Evolutionary conservation across 306 rosid species (phyloP), one percentile per base, ranked within the genome.

Genomic region (Fragaria iinumae): DNA sequence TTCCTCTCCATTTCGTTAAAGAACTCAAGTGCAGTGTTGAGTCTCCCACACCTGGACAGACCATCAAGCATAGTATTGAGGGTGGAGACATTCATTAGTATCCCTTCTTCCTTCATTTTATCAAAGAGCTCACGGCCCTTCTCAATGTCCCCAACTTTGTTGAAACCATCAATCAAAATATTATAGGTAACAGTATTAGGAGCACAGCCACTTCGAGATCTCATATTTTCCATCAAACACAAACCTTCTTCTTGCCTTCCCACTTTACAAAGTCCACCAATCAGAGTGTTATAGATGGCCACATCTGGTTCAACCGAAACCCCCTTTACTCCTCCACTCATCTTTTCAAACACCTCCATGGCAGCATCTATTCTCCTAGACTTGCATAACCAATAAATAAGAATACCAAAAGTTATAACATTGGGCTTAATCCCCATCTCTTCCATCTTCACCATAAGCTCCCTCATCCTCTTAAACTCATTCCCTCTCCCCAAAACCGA

Each of bases 211-310:
- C 69, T 29, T 29, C n/a, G n/a, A n/a, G n/a, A n/a, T n/a, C n/a
- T n/a, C n/a, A 94, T 94, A 78, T 74, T 81, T 79, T 88, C 85
- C 87, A 91, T 82, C 88, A 93, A 75, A 38, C 48, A 73, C 83
- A 86, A 59, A 39, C 93, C 90, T 60, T 93, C 93, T 73, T 93
- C 97, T 45, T 85, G 96, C 87, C 90, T 88, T 66, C 97, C 97
- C 57, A 87, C 96, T 82, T 90, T 91, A 82, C 93, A 91, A 21
- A 91, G 96, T 52, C 96, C 97, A 72, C 89, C 90, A 74, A 94
- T 89, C 87, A 91, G 65, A 39, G 94, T 88, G 69, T 91, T 91
- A 79, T 81, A 91, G 71, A 77, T 81, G 68, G 83, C 49, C 81
- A 79, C 91, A 83, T 94, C 96, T 17, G 94, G 91, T 69, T 78